These are phyloP conservation scores for Globisporangium camurandrum DNA, from an alignment of 352 stramenopile species.

Conservation along the genomic window DNA sequence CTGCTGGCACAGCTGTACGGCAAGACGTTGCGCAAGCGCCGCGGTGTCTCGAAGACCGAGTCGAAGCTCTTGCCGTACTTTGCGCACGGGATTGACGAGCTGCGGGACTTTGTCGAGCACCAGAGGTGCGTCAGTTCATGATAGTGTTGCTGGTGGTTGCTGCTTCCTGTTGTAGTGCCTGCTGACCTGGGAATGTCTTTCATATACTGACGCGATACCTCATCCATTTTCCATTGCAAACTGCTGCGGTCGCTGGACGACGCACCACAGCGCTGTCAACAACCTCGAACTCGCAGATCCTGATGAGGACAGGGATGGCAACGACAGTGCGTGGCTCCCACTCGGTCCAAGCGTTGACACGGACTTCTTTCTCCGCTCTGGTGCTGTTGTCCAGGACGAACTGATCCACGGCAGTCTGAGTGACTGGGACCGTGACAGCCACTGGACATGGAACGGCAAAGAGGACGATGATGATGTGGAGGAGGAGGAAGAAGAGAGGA, in stretches of 20 bases:
- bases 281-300: background rate
- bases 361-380: constrained; percentile 6
- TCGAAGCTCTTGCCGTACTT: constrained; percentile 58
- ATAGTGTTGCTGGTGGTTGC: background rate
- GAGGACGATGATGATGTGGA: constrained; percentile 7
- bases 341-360: constrained; percentile 3
- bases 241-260: no score
- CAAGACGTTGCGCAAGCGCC: constrained; percentile 44
- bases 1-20: constrained; percentile 51
- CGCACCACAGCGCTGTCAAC: constrained; percentile 8
- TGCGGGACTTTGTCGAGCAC: constrained; percentile 47
- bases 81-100: constrained; percentile 47
- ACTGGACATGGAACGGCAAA: constrained; percentile 6
- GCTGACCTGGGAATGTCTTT: no score
- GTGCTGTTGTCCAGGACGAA: constrained; percentile 8
- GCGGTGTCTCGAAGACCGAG: constrained; percentile 51
- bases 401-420: constrained; percentile 6
- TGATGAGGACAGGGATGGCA: background rate
- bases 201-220: no score
- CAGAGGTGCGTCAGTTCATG: constrained; percentile 24
- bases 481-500: constrained; percentile 4
- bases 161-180: background rate
- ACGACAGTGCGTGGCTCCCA: constrained; percentile 1
- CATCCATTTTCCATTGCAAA: no score
- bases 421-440: constrained; percentile 7